Base-by-base conservation (phyloP, 768 basidiomycete genomes). In the Amanita pseudoporphyria region DNA sequence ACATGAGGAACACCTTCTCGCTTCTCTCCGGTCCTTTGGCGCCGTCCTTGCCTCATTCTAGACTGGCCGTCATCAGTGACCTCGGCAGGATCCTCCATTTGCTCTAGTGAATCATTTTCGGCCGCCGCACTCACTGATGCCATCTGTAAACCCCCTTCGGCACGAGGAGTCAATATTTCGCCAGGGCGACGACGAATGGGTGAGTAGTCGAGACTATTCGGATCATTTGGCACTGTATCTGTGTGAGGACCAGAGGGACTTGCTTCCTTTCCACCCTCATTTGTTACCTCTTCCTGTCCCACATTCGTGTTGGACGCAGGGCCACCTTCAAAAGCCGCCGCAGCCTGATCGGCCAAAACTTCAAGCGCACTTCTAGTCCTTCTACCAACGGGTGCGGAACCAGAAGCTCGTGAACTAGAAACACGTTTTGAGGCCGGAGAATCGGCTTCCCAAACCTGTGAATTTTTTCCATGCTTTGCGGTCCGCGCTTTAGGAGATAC, bases 341-440 rank as follows among this genome's bases (percentile, higher is more conserved):
- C 80, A 3, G 85, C 82, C 59, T 86, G 82, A 55, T 85, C 83
- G 1, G 84, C 85, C 30, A 87, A 66, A 6, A 87, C 82, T 56
- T 87, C 83, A 57, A 87, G 65, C 6, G 80, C 84, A 52, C 77
- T 77, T 52, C 64, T 42, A 10, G 41, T 35, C 19, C 47, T 24
- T 16, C 12, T 18, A 12, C 40, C 30, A 31, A 22, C 5, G 13
- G 21, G 7, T 41, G 31, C 24, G 1, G 32, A 16, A 35, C 19
- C 38, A 19, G 22, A 67, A 40, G 72, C 63, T 42, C 70, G 60
- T 35, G 60, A 18, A 14, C 53, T 59, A 30, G 54, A 45, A 31
- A 43, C 36, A 9, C 54, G 43, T 31, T 54, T 51, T 41, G 44
- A 41, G 16, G 53, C 47, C 18, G 28, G 36, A 33, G 46, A 7